Evolutionary conservation across 495 filamentous ascomycete species (phyloP), one percentile per base, ranked within the genome.

Genomic region (Evansstolkia leycettana): DNA sequence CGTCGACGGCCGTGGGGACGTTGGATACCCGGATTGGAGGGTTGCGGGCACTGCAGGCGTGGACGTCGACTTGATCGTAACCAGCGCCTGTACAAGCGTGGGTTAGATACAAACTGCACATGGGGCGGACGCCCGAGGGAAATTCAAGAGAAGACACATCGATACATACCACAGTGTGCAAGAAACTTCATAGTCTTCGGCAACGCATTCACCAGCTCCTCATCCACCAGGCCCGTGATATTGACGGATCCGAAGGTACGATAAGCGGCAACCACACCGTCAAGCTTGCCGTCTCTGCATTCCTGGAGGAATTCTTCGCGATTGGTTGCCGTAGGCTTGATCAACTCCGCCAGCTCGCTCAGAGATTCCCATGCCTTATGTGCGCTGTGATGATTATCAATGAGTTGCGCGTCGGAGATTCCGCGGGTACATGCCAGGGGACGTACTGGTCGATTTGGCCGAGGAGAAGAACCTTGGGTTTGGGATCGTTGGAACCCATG

Each of bases 41-140:
- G 19, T 52, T 58, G 37, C 69, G 70, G 1, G 65, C 64, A 11
- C 70, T 79, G 65, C 82, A 88, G 23, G 77, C 78, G 37, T 73
- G 57, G 19, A 86, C 66, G 50, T 80, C 73, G 36, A 90, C 62
- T 57, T 84, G 78, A 55, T 90, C 85, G 57, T 89, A 90, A 14
- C 85, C 85, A 25, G 84, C 81, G 27, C 75, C 76, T 74, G 20
- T 26, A 26, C n/a, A n/a, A n/a, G n/a, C n/a, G 29, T 6, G 10
- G 7, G 10, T n/a, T 16, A 17, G 3, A 34, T 26, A 11, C 13
- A 18, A 16, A 7, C n/a, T n/a, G n/a, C n/a, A n/a, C n/a, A n/a
- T n/a, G n/a, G n/a, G n/a, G n/a, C n/a, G n/a, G n/a, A n/a, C n/a
- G n/a, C n/a, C n/a, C n/a, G n/a, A n/a, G n/a, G n/a, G n/a, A n/a